phyloP scores from a whole-genome alignment of 2,329 filamentous ascomycete species.

The Botrytis fabae region DNA sequence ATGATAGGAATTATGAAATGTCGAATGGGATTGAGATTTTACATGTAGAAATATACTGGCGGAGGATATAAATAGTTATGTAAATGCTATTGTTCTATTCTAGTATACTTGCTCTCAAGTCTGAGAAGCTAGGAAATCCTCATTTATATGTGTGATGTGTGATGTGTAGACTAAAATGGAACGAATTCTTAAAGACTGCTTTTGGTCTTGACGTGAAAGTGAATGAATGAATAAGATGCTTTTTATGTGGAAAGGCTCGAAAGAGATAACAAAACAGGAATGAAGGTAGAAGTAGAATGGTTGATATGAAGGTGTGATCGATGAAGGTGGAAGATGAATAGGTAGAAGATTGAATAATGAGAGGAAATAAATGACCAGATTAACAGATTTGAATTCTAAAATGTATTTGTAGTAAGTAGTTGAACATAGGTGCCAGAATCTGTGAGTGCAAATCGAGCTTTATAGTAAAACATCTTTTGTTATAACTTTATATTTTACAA shows the following conservation, averaged over 20 bases:
- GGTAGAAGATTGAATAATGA: background rate
- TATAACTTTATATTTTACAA: background rate
- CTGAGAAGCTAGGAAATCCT: background rate
- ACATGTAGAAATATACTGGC: background rate
- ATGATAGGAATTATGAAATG: background rate
- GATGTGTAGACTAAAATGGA: background rate
- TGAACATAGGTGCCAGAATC: fast-evolving
- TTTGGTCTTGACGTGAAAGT: background rate
- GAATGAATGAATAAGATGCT: background rate
- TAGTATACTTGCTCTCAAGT: background rate
- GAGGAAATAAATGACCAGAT: background rate
- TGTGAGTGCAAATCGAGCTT: background rate
- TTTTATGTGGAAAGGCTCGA: background rate
- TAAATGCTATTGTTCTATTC: background rate
- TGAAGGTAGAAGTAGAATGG: background rate
- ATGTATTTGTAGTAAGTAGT: fast-evolving
- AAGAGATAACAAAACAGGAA: background rate
- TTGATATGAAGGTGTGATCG: background rate
- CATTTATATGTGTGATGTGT: background rate
- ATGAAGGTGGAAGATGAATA: background rate
- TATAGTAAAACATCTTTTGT: background rate
- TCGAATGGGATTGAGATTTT: background rate
- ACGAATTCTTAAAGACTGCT: background rate
- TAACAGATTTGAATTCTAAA: background rate
- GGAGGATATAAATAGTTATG: background rate